A percentile compares a stretch with the other conserved stretches of the same genome.
These are phyloP conservation scores for Stemphylium lycopersici DNA, from an alignment of 2,329 filamentous ascomycete genomes.

Conservation along the genomic window DNA sequence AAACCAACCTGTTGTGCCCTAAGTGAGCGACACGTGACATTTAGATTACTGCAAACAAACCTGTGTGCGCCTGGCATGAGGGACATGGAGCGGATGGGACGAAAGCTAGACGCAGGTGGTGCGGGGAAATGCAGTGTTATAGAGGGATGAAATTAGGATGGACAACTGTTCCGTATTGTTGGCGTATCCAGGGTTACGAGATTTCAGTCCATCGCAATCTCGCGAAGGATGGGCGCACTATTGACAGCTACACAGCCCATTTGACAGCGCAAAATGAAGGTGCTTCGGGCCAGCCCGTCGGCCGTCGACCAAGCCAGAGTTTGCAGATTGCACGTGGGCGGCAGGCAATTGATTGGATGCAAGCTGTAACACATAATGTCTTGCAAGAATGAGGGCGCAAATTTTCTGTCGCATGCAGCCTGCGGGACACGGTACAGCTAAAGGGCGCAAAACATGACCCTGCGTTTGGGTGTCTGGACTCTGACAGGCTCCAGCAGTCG, in stretches of 20 bases:
- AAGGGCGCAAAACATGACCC: too few relatives aligned
- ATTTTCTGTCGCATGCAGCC: too few relatives aligned
- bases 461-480: neutral
- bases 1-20: neutral
- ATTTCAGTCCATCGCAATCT: slow-evolving; percentile 16
- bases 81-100: neutral
- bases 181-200: slow-evolving; percentile 2
- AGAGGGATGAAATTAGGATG: slow-evolving; percentile 15
- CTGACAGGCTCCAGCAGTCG: too few relatives aligned
- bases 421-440: too few relatives aligned
- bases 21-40: neutral
- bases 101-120: neutral
- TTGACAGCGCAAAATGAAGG: slow-evolving; percentile 17
- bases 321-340: neutral
- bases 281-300: slow-evolving; percentile 9
- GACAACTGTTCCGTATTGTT: neutral
- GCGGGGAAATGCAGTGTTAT: slow-evolving; percentile 7
- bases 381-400: neutral
- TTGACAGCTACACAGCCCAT: slow-evolving; percentile 1
- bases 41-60: slow-evolving; percentile 23
- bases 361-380: neutral
- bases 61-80: neutral
- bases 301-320: neutral
- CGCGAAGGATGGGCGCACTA: neutral
- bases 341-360: neutral